Evolutionary conservation across 257 asterid species (phyloP).

Genomic region (Jacaranda copaia): DNA sequence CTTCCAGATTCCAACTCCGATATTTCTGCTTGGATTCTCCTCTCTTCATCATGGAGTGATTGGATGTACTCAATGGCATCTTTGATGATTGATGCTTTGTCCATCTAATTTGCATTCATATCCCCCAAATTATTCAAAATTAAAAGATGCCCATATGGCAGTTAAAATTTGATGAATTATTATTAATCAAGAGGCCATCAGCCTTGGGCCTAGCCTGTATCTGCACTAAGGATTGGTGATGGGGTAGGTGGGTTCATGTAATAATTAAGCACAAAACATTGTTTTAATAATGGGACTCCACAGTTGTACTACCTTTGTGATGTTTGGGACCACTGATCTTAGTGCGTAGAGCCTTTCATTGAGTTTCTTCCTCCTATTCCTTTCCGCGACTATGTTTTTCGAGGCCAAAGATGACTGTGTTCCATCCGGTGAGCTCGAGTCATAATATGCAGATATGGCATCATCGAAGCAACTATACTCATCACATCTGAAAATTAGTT

Average conservation of each 20-base stretch:
- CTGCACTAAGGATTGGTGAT: too few relatives aligned
- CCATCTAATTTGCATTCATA: constrained; percentile 56
- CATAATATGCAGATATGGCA: constrained; percentile 54
- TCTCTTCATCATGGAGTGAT: constrained; percentile 67
- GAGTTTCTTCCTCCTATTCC: constrained; percentile 75
- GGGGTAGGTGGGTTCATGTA: background rate
- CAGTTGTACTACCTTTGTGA: constrained; percentile 57
- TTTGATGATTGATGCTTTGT: constrained; percentile 86
- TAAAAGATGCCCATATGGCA: background rate
- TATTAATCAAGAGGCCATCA: too few relatives aligned
- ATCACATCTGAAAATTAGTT: background rate
- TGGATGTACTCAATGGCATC: constrained; percentile 86
- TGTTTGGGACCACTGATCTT: constrained; percentile 77
- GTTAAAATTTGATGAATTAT: too few relatives aligned
- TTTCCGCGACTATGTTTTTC: constrained; percentile 73
- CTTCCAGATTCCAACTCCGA: constrained; percentile 58
- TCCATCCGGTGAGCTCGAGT: constrained; percentile 84
- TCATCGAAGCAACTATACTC: constrained; percentile 55
- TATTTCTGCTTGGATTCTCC: constrained; percentile 61
- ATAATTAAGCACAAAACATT: background rate
- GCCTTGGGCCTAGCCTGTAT: too few relatives aligned
- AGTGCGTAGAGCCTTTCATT: constrained; percentile 74
- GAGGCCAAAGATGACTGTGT: constrained; percentile 56
- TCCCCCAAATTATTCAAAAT: background rate
- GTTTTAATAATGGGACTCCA: background rate